Evolutionary conservation across 345 rosid genomes (phyloP), one percentile per base, ranked within the genome.

Genomic region (Ceriops zippeliana): DNA sequence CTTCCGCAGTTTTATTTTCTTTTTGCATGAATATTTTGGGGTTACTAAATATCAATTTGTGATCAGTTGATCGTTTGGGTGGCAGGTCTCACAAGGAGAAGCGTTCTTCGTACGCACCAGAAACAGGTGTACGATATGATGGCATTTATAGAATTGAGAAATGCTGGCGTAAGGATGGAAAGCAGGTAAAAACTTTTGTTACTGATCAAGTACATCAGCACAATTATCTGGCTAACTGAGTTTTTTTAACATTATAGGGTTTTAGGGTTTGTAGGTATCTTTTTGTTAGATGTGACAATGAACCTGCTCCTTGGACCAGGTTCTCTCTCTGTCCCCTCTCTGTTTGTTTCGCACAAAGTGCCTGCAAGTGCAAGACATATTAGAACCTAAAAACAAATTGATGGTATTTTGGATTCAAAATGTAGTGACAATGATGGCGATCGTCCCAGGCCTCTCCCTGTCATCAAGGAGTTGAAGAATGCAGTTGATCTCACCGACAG

Each of bases 231-330:
- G 49, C 49, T 42, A 42, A 42, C 49, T 3, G 17, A 42, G 5
- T 13, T 42, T 38, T 38, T 7, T 15, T 42, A 1, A 32, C 19
- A 42, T 24, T 37, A 24, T 68, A 90, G 98, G 95, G 90, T 61
- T 83, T 69, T 13, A 75, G 80, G 74, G 86, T 92, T 0, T 90
- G 98, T 37, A 76, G 96, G 59, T 92, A 88, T 76, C 79, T 90
- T 6, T 92, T 92, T 66, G 95, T 92, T 6, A 81, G 98, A 63
- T 88, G 96, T 72, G 98, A 92, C 75, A 87, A 87, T 47, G 89
- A 85, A 49, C 84, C 95, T 16, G 88, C 87, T 21, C 90, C 96
- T 31, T 90, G 96, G 98, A 87, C 98, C 2, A 88, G 95, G 98
- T 92, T 69, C 17, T 42, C 47, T 42, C 49, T 42, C 49, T 42